Evolutionary conservation across 805 yeast genomes (phyloP).

Genomic region (Ogataea nakhonphanomensis): DNA sequence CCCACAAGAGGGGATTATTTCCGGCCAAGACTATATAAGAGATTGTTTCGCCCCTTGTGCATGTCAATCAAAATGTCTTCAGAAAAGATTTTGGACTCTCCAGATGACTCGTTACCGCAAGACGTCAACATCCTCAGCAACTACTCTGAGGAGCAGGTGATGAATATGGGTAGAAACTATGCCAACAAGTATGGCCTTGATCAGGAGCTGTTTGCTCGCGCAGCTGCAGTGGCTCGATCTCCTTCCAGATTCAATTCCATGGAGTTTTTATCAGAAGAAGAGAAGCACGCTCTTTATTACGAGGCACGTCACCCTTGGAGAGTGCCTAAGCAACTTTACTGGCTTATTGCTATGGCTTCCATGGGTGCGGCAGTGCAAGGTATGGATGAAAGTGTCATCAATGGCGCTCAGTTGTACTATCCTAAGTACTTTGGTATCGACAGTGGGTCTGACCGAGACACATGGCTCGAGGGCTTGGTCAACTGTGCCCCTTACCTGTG

Average conservation of each 20-base stretch:
- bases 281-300: slow-evolving; percentile 45
- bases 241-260: slow-evolving; percentile 58
- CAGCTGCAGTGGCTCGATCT: slow-evolving; percentile 63
- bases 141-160: slow-evolving; percentile 59
- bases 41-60: background rate
- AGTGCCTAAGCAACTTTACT: slow-evolving; percentile 44
- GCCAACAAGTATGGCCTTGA: slow-evolving; percentile 57
- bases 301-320: slow-evolving; percentile 48
- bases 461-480: slow-evolving; percentile 59
- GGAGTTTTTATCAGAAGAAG: slow-evolving; percentile 53
- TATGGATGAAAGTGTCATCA: slow-evolving; percentile 74
- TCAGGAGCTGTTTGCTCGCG: slow-evolving; percentile 56
- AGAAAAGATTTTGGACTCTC: slow-evolving; percentile 6
- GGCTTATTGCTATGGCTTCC: slow-evolving; percentile 60
- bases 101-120: slow-evolving; percentile 5
- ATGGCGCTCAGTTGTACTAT: slow-evolving; percentile 66
- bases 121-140: slow-evolving; percentile 49
- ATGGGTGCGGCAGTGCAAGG: slow-evolving; percentile 80
- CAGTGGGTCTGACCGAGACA: slow-evolving; percentile 43
- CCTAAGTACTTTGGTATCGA: slow-evolving; percentile 54
- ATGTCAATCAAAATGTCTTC: slow-evolving; percentile 1
- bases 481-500: slow-evolving; percentile 71
- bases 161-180: slow-evolving; percentile 67
- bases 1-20: background rate
- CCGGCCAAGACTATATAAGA: slow-evolving; percentile 3